Percentiles rank a stretch among this genome's conserved stretches.
Evolutionary conservation across 306 rosid species (phyloP).

Genomic region (Erythrophleum fordii): DNA sequence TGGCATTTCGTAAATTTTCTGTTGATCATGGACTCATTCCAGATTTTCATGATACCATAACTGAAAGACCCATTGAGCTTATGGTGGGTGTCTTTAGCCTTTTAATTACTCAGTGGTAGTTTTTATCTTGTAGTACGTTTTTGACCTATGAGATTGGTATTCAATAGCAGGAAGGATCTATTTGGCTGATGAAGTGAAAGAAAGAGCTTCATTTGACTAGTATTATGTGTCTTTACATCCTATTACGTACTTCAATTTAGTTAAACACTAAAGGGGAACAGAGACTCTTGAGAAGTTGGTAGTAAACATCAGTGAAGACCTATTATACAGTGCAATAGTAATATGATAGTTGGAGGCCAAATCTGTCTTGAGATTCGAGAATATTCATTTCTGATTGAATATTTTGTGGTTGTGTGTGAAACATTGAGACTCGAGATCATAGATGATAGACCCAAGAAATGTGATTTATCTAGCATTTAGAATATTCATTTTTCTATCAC

Average conservation of each 20-base stretch:
- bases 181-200: slow-evolving; percentile 27
- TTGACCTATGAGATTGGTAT: slow-evolving; percentile 15
- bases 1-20: slow-evolving; percentile 96
- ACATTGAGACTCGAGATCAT: not conserved
- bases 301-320: not conserved
- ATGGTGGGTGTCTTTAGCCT: slow-evolving; percentile 58
- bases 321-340: slow-evolving; percentile 4
- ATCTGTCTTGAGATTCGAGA: not conserved
- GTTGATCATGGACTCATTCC: slow-evolving; percentile 65
- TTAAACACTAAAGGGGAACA: not conserved
- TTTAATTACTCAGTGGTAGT: slow-evolving; percentile 32
- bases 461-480: not conserved
- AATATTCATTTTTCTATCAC: not conserved
- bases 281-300: not conserved
- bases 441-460: slow-evolving; percentile 10
- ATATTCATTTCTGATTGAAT: slow-evolving; percentile 28
- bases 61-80: slow-evolving; percentile 58
- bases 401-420: not conserved
- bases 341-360: slow-evolving; percentile 16
- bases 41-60: slow-evolving; percentile 45
- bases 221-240: not conserved
- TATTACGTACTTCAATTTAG: not conserved
- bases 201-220: not conserved
- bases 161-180: slow-evolving; percentile 12
- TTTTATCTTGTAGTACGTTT: slow-evolving; percentile 20